Evolutionary conservation across 139 green algal genomes (phyloP), one percentile per base, ranked within the genome.

Genomic region (Gonium pectorale): DNA sequence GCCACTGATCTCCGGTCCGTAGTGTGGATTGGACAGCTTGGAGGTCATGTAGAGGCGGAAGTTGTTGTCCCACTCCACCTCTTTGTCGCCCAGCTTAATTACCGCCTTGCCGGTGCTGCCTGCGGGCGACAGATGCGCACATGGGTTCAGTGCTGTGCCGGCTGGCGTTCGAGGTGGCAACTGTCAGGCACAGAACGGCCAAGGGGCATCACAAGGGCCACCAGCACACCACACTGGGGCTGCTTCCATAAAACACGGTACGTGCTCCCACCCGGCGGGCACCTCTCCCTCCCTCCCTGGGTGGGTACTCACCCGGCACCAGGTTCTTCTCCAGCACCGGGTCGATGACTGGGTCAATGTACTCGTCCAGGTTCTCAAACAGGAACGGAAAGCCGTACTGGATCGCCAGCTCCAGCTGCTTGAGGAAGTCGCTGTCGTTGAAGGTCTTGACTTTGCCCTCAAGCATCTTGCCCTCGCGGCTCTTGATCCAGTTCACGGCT

Each of bases 331-430:
- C 95, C 44, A 98, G 91, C 41, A 98, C 95, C 3, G 94, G 91
- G 86, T 98, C 94, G 69, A 98, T 96, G 37, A 97, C 94, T 29
- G 95, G 95, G 87, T 98, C 95, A 51, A 98, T 95, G 90, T 97
- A 97, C 89, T 98, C 95, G 66, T 98, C 95, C 51, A 97, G 84
- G 83, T 96, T 96, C 82, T 98, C 95, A 80, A 98, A 95, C 60
- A 98, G 87, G 89, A 98, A 98, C 37, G 95, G 93, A 66, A 96
- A 94, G 38, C 95, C 95, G 86, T 98, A 98, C 87, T 97, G 93
- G 79, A 98, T 95, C 40, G 95, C 93, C 59, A 98, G 88, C 90
- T 98, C 95, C 38, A 98, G 94, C 89, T 98, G 94, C 91, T 98
- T 98, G 6, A 98, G 81, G 88, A 98, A 98, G 88, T 98, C 95